Conservation (phyloP, 495 filamentous ascomycete species). For the Evansstolkia leycettana region DNA sequence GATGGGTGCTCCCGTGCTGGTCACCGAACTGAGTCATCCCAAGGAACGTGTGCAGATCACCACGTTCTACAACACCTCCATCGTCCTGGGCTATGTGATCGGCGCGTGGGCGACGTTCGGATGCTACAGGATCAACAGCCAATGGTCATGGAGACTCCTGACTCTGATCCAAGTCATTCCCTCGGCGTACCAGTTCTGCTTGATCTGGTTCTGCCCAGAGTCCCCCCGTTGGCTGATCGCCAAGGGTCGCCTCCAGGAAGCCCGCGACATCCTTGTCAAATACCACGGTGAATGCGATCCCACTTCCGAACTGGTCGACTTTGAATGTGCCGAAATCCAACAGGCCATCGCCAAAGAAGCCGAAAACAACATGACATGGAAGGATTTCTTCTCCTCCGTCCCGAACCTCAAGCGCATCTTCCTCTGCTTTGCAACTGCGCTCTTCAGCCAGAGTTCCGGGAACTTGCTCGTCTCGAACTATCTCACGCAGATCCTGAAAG, state of each 20-base stretch:
- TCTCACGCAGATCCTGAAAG: slow-evolving; percentile 37
- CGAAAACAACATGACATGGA: slow-evolving; percentile 21
- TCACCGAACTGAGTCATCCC: slow-evolving; percentile 50
- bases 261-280: slow-evolving; percentile 18
- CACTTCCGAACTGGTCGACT: slow-evolving; percentile 8
- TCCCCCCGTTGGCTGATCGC: slow-evolving; percentile 32
- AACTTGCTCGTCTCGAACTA: slow-evolving; percentile 56
- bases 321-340: slow-evolving; percentile 18
- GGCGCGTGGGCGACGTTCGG: slow-evolving; percentile 17
- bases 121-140: slow-evolving; percentile 18
- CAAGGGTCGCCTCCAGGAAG: slow-evolving; percentile 21
- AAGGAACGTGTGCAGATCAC: slow-evolving; percentile 53
- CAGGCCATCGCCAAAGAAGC: slow-evolving; percentile 15
- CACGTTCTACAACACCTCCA: slow-evolving; percentile 51
- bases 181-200: slow-evolving; percentile 27
- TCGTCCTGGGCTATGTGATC: slow-evolving; percentile 47
- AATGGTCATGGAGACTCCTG: slow-evolving; percentile 37
- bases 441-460: slow-evolving; percentile 54
- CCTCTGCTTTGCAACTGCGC: slow-evolving; percentile 46
- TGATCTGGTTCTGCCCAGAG: slow-evolving; percentile 33
- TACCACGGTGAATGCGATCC: slow-evolving; percentile 17
- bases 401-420: slow-evolving; percentile 55
- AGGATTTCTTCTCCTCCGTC: slow-evolving; percentile 50
- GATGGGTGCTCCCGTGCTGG: slow-evolving; percentile 48
- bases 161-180: slow-evolving; percentile 41